Evolutionary conservation across 352 stramenopile species (phyloP), one percentile per base, ranked within the genome.

Genomic region (Pythium phragmiticola): DNA sequence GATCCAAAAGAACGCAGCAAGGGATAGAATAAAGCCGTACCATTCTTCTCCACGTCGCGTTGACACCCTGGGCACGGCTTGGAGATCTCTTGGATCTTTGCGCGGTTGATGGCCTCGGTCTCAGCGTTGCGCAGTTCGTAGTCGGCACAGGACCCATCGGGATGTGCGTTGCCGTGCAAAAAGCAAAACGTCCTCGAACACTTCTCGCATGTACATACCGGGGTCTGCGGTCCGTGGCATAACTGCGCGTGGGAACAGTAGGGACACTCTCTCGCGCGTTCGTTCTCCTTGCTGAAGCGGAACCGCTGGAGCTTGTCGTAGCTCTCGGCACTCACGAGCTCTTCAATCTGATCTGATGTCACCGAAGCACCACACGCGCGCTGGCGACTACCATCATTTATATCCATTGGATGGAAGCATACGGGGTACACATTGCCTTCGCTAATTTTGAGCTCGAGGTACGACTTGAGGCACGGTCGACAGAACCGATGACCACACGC

Each of bases 401-500:
- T 30, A 30, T 30, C 53, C 7, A 60, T 21, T 16, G 55, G 55
- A 26, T 62, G 55, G 43, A 90, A 94, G 69, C 85, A 94, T 33
- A 71, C 83, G 7, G 81, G 77, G 43, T 87, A 87, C 42, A 94
- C 82, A 46, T 89, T 75, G 8, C 72, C 82, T 52, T 89, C 80
- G 45, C 60, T 66, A 55, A 91, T 82, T 63, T 91, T 91, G 57
- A 85, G 77, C 66, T 84, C 71, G 13, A 91, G 51, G 54, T 82
- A 91, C 49, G 68, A 77, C 46, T 69, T 75, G 36, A 92, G 63
- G 53, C 82, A 92, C 53, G 69, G 28, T 14, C 69, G 66, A 60
- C 82, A 92, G 51, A 89, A 92, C 26, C 52, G 60, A 45, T 92
- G 82, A 12, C 45, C 43, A 28, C 55, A 62, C 11, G 55, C 30